These are phyloP conservation scores for Candida methanosorbosa DNA, from an alignment of 805 yeast species.

Conservation along the genomic window DNA sequence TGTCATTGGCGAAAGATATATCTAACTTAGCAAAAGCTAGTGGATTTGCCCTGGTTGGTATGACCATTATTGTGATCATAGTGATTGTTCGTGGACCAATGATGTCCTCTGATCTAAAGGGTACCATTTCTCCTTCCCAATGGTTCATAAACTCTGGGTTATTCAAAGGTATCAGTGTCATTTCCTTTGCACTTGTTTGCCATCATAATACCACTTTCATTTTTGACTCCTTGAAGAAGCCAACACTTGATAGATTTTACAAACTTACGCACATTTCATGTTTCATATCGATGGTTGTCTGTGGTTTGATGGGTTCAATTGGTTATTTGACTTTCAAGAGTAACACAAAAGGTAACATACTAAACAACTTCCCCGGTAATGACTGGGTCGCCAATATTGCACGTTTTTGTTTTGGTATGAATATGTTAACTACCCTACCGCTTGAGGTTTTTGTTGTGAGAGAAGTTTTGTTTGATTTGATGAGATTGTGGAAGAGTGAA, in stretches of 20 bases:
- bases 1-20: slow-evolving; percentile 73
- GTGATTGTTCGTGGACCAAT: slow-evolving; percentile 71
- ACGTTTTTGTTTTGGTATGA: slow-evolving; percentile 82
- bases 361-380: slow-evolving; percentile 76
- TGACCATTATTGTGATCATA: slow-evolving; percentile 68
- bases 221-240: slow-evolving; percentile 70
- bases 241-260: slow-evolving; percentile 69
- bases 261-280: slow-evolving; percentile 79
- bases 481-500: slow-evolving; percentile 18
- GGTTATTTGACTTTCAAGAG: slow-evolving; percentile 73
- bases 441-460: slow-evolving; percentile 84
- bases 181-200: slow-evolving; percentile 91
- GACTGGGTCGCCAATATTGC: slow-evolving; percentile 79
- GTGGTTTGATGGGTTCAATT: slow-evolving; percentile 67
- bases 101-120: slow-evolving; percentile 37
- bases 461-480: slow-evolving; percentile 70
- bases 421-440: slow-evolving; percentile 90
- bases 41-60: slow-evolving; percentile 77
- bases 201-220: slow-evolving; percentile 92
- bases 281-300: slow-evolving; percentile 68
- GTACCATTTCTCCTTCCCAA: slow-evolving; percentile 32
- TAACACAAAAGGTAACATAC: slow-evolving; percentile 75
- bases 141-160: slow-evolving; percentile 54
- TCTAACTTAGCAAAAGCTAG: slow-evolving; percentile 81
- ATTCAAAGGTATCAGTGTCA: slow-evolving; percentile 89